Base-by-base conservation (phyloP, 2,329 filamentous ascomycete species). In the Phoma sp. region DNA sequence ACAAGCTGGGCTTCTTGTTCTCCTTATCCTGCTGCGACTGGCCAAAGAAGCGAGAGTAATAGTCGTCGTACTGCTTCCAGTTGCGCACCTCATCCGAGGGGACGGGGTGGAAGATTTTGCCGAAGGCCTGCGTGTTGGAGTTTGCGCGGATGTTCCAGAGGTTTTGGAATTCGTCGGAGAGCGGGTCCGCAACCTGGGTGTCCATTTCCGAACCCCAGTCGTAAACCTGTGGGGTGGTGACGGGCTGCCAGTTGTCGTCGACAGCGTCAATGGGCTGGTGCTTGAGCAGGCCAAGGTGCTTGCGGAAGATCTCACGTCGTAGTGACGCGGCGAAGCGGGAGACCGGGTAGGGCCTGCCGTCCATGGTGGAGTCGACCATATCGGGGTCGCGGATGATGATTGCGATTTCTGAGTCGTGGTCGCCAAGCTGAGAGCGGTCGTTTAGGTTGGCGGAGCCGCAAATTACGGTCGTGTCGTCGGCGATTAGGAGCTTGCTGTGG, bases 331-430 rank as follows among this genome's bases (percentile, higher is more conserved):
- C 92, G 68, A 93, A 93, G 51, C 84, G 83, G 7, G 87, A 87
- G 7, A 91, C 93, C 26, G 81, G 83, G 78, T 83, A 96, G 0
- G 85, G 85, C 18, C 81, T 78, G 3, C 91, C 90, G 59, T 88
- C 83, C 90, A 96, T 96, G 56, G 75, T 77, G 15, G 87, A 88
- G 12, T 89, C 84, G 14, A 96, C 79, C 1, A 86, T 79, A 1
- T 87, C 84, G 2, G 86, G 84, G 70, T 96, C 92, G 72, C 95
- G 89, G 67, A 96, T 90, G 52, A 96, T 83, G 60, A 96, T 89
- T n/a, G 92, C 91, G 49, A 96, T 91, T 72, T 96, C 92, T 1
- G 87, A 91, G 76, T 96, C 92, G 75, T 95, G 92, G 53, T 85
- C 83, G 29, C 91, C 92, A 4, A 96, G 84, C 77, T 96, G 90